Percentiles rank a stretch among this genome's conserved stretches.
phyloP scores from a whole-genome alignment of 139 green algal species.

The Tetradesmus lagerheimii region DNA sequence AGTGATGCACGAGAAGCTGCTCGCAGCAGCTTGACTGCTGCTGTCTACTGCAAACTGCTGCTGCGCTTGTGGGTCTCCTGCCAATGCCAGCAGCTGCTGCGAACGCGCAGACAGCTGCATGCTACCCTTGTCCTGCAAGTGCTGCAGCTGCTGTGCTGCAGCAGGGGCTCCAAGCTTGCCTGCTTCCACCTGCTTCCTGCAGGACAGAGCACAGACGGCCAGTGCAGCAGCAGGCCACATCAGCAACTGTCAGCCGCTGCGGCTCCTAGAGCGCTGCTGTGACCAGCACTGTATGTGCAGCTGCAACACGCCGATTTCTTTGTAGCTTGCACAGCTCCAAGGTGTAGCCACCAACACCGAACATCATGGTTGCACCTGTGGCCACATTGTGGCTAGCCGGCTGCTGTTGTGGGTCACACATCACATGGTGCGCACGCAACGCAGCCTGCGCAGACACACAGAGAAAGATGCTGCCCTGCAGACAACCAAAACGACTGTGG shows the following conservation, averaged over 20 bases:
- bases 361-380: no score
- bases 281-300: no score
- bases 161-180: neutral
- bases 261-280: no score
- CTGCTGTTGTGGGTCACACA: neutral
- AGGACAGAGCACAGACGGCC: no score
- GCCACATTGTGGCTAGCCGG: no score
- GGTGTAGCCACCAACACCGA: no score
- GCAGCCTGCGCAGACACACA: no score
- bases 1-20: slow-evolving; percentile 64
- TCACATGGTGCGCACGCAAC: neutral
- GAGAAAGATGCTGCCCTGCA: no score
- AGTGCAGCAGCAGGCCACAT: neutral
- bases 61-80: slow-evolving; percentile 52
- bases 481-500: no score
- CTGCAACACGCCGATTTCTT: no score
- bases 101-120: slow-evolving; percentile 58
- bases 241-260: neutral
- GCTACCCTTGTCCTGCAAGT: slow-evolving; percentile 53
- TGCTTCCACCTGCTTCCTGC: slow-evolving; percentile 41
- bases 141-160: slow-evolving; percentile 24
- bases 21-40: slow-evolving; percentile 57
- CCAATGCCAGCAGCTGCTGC: slow-evolving; percentile 48
- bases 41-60: slow-evolving; percentile 55
- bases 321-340: no score